Percentiles rank a stretch among this genome's conserved stretches.
phyloP scores from a whole-genome alignment of 2,329 filamentous ascomycete species.

The Alternaria hordeiaustralica region DNA sequence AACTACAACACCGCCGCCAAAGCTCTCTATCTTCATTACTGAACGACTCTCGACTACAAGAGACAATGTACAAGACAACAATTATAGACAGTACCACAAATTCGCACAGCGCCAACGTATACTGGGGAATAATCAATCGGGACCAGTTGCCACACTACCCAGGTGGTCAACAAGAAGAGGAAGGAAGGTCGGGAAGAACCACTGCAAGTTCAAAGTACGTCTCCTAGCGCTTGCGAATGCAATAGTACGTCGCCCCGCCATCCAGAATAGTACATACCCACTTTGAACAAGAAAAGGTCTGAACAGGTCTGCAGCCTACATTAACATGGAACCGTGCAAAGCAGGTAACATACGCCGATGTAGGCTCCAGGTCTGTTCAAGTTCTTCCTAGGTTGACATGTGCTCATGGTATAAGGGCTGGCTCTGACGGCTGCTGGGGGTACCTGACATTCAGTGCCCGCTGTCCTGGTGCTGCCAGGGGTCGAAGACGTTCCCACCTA shows the following conservation, averaged over 20 bases:
- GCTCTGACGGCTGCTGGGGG: not conserved
- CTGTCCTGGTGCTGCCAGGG: conserved; percentile 4
- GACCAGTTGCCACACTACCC: not conserved
- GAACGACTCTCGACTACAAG: not conserved
- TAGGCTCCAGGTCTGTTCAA: not conserved
- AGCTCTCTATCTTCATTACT: not conserved
- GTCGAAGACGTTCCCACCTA: not conserved
- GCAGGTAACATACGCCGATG: not conserved
- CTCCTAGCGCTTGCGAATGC: not conserved
- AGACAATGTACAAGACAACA: not conserved
- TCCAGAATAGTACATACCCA: not conserved
- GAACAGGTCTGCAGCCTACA: not conserved
- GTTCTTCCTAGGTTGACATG: not conserved
- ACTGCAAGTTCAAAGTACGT: not conserved
- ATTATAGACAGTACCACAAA: not conserved
- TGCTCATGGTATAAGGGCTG: not conserved
- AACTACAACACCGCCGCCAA: not conserved
- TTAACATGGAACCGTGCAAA: not conserved
- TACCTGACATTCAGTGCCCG: not conserved
- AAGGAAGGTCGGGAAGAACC: not conserved
- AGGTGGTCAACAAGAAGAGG: not conserved
- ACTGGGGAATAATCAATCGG: not conserved
- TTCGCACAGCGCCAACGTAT: not conserved
- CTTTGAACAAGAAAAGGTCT: not conserved
- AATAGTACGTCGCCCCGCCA: not conserved